A percentile compares a stretch with the other conserved stretches of the same genome.
Evolutionary conservation across 495 filamentous ascomycete species (phyloP).

Genomic region (Bathelium albidoporum): DNA sequence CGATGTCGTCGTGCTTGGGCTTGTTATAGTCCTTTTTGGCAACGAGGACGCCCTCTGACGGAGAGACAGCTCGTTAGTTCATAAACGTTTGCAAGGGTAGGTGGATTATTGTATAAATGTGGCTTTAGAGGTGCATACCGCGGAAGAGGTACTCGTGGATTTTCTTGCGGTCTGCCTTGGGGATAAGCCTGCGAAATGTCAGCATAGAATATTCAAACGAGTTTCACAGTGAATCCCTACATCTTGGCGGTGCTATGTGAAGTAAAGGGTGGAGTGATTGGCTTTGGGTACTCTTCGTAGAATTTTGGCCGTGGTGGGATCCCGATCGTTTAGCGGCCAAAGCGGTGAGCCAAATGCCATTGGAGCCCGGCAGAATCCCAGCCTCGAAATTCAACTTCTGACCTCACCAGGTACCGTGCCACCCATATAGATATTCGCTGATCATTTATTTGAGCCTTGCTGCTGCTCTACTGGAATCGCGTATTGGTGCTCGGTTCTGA

Average conservation of each 20-base stretch:
- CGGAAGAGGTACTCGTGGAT: constrained; percentile 99
- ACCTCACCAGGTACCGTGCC: too few species aligned
- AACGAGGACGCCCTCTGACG: constrained; percentile 88
- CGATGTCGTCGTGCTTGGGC: constrained; percentile 84
- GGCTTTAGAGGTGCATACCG: constrained; percentile 41
- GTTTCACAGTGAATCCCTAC: constrained; percentile 23
- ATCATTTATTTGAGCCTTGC: too few species aligned
- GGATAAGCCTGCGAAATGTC: constrained; percentile 67
- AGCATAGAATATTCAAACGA: constrained; percentile 7
- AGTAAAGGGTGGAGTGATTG: constrained; percentile 22
- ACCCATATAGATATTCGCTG: too few species aligned
- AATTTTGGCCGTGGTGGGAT: not conserved
- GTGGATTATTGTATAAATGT: not conserved
- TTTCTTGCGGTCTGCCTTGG: constrained; percentile 99
- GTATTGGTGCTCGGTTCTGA: too few species aligned
- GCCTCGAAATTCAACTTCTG: not conserved
- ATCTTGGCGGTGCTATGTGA: constrained; percentile 44
- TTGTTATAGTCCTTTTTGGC: constrained; percentile 98
- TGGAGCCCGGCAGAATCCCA: not conserved
- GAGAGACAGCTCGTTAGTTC: constrained; percentile 16
- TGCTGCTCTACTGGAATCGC: not conserved
- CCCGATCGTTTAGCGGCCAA: not conserved
- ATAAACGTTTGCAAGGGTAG: not conserved
- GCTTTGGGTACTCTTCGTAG: not conserved
- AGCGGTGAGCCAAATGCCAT: not conserved